These are phyloP conservation scores for Venturia nashicola DNA, from an alignment of 2,329 filamentous ascomycete genomes.

Conservation along the genomic window DNA sequence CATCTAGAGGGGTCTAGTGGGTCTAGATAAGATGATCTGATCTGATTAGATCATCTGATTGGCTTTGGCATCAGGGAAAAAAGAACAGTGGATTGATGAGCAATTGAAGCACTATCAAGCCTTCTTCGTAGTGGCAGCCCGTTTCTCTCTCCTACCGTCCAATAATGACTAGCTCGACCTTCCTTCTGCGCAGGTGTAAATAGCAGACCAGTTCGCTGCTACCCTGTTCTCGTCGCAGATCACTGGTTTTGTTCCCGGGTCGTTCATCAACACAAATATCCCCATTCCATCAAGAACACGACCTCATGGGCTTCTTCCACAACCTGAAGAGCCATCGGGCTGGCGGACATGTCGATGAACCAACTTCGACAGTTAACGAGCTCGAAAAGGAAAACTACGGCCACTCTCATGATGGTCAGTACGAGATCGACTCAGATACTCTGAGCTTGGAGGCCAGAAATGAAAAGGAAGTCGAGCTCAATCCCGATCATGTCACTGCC, in stretches of 20 bases:
- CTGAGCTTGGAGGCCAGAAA: slow-evolving; percentile 20
- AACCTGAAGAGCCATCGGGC: not conserved
- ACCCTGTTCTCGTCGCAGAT: not conserved
- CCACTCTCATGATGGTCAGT: not conserved
- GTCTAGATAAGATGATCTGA: slow-evolving; percentile 1
- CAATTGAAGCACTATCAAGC: too few species aligned
- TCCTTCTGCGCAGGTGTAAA: not conserved
- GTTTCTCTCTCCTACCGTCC: too few species aligned
- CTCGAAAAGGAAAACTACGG: not conserved
- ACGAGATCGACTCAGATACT: slow-evolving; percentile 13
- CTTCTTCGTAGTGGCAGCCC: not conserved
- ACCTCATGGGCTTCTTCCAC: not conserved
- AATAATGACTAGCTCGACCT: too few species aligned
- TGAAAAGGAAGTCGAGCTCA: slow-evolving; percentile 18
- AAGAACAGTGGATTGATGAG: too few species aligned
- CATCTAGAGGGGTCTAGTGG: not conserved
- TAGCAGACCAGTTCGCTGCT: not conserved
- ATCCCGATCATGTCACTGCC: slow-evolving; percentile 18
- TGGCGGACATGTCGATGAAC: not conserved
- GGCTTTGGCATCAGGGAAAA: not conserved
- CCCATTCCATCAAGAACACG: too few species aligned
- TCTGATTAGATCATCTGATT: slow-evolving; percentile 3
- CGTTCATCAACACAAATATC: not conserved
- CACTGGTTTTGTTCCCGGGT: not conserved
- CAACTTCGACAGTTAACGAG: not conserved